These are phyloP conservation scores for Mycena metata DNA, from an alignment of 768 basidiomycete genomes.

Conservation along the genomic window DNA sequence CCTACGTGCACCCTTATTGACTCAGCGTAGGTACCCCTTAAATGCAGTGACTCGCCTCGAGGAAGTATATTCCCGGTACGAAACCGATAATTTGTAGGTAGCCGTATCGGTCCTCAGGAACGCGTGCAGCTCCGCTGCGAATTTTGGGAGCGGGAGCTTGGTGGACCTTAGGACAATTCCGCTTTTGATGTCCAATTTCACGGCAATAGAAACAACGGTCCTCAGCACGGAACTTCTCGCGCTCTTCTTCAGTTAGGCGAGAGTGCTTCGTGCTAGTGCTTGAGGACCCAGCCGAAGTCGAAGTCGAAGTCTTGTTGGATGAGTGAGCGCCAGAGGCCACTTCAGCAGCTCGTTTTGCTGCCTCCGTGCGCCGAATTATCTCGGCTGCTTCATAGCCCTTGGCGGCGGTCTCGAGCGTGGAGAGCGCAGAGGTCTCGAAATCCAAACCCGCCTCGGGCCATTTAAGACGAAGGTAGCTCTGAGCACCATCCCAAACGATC, in stretches of 20 bases:
- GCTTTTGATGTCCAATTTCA: background rate
- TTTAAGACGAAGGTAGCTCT: constrained; percentile 43
- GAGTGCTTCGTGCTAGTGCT: background rate
- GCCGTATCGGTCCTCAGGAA: constrained; percentile 4
- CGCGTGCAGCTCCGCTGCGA: background rate
- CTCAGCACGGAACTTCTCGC: background rate
- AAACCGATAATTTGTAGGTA: constrained; percentile 1
- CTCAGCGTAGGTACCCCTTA: no score
- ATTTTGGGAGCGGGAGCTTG: constrained; percentile 8
- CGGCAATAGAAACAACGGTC: constrained; percentile 5
- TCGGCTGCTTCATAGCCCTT: background rate
- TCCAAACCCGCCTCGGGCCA: constrained; percentile 41
- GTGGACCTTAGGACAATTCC: background rate
- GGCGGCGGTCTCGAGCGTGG: background rate
- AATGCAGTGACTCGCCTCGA: no score
- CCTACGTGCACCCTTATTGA: no score
- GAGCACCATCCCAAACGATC: constrained; percentile 10
- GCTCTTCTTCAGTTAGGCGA: background rate
- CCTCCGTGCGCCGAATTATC: no score
- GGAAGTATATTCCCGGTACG: no score
- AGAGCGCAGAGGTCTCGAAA: constrained; percentile 35
- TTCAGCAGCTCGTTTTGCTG: constrained; percentile 1
- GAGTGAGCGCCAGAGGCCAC: background rate
- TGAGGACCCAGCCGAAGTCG: background rate
- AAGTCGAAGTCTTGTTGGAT: background rate